Evolutionary conservation across 2,329 filamentous ascomycete species (phyloP).

Genomic region (Apiospora phragmitis): DNA sequence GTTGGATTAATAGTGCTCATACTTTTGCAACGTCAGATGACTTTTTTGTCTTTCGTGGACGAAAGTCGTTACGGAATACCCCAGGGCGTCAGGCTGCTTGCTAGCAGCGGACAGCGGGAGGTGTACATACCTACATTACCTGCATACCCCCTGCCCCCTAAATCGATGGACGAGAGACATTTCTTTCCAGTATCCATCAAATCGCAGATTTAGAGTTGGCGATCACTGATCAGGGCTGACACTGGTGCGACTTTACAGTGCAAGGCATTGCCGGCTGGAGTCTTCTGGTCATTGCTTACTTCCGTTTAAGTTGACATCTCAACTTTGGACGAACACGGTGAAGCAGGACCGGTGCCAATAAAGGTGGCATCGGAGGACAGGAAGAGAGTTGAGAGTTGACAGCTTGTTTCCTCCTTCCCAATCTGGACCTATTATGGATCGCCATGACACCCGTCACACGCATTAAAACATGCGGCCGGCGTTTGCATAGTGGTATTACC

Average conservation of each 20-base stretch:
- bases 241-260: not conserved
- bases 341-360: not conserved
- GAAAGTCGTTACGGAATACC: not conserved
- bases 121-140: too few species aligned
- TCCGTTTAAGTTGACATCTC: not conserved
- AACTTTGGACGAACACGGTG: not conserved
- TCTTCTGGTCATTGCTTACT: not conserved
- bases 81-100: not conserved
- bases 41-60: not conserved
- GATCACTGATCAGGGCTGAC: not conserved
- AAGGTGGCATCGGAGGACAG: not conserved
- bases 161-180: not conserved
- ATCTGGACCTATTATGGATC: conserved; percentile 5
- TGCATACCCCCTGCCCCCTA: too few species aligned
- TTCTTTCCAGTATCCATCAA: not conserved
- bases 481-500: conserved; percentile 3
- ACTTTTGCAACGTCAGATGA: conserved; percentile 6
- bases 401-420: not conserved
- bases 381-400: not conserved
- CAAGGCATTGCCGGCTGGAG: not conserved
- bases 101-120: not conserved
- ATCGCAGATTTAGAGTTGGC: not conserved
- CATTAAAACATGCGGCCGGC: conserved; percentile 9
- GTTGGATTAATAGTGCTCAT: not conserved
- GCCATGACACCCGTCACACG: conserved; percentile 4